Conservation (phyloP, 1,139 yeast species). For the Geotrichum citri-aurantii region DNA sequence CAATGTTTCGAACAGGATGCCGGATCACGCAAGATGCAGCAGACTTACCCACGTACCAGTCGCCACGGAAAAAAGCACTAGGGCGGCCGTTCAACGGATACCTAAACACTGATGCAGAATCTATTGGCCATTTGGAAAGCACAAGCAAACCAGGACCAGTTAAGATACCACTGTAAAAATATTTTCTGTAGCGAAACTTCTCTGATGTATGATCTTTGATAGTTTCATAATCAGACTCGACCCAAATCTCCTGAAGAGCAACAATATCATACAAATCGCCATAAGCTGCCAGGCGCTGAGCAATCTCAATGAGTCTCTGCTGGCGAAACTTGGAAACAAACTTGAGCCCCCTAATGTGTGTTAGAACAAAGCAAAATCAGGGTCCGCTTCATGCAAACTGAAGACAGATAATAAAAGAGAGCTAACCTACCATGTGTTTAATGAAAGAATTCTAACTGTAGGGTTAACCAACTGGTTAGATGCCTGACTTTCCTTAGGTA, state of each 20-base stretch:
- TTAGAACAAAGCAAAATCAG: background rate
- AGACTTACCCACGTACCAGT: slow-evolving; percentile 94
- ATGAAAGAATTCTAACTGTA: slow-evolving; percentile 19
- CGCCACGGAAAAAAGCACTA: slow-evolving; percentile 89
- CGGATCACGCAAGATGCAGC: slow-evolving; percentile 67
- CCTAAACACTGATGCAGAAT: slow-evolving; percentile 67
- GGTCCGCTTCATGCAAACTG: background rate
- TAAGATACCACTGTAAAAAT: slow-evolving; percentile 75
- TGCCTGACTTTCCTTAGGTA: background rate
- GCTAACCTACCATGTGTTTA: slow-evolving; percentile 27
- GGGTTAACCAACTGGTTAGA: background rate
- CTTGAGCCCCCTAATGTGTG: slow-evolving; percentile 77
- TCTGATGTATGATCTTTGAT: slow-evolving; percentile 44
- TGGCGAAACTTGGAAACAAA: slow-evolving; percentile 65
- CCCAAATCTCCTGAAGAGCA: slow-evolving; percentile 94
- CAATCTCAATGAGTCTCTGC: slow-evolving; percentile 66
- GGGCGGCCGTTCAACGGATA: slow-evolving; percentile 94
- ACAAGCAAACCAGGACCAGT: slow-evolving; percentile 93
- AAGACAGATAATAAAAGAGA: background rate
- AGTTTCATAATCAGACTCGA: slow-evolving; percentile 71
- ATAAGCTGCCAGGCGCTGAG: slow-evolving; percentile 49
- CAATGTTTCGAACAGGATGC: slow-evolving; percentile 56
- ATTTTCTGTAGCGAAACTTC: slow-evolving; percentile 58
- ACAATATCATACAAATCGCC: slow-evolving; percentile 66
- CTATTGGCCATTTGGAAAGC: slow-evolving; percentile 77